Conservation (phyloP, 2,329 filamentous ascomycete genomes). For the Hymenoscyphus fructigenus region DNA sequence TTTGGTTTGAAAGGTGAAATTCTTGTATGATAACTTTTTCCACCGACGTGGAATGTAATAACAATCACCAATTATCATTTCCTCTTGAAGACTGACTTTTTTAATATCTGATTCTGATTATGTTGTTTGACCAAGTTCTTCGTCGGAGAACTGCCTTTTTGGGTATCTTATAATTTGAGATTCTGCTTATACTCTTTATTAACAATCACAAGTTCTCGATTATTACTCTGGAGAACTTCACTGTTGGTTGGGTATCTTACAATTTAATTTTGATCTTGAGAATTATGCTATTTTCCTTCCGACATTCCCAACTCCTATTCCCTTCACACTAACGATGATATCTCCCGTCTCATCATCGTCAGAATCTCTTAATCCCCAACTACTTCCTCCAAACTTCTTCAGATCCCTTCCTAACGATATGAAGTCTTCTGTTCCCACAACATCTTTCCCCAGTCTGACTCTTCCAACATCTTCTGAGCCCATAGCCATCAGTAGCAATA, state of each 20-base stretch:
- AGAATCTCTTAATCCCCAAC: constrained; percentile 83
- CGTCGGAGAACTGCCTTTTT: not conserved
- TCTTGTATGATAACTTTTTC: constrained; percentile 12
- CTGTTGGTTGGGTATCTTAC: not conserved
- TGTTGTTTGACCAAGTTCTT: constrained; percentile 55
- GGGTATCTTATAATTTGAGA: not conserved
- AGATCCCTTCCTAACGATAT: constrained; percentile 82
- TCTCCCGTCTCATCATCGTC: constrained; percentile 62
- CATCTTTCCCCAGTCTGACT: constrained; percentile 75
- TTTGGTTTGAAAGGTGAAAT: constrained; percentile 4
- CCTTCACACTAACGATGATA: constrained; percentile 87
- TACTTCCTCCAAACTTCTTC: constrained; percentile 82
- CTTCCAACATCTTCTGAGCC: constrained; percentile 93
- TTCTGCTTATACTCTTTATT: not conserved
- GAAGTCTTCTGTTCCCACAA: constrained; percentile 77
- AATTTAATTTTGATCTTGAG: constrained; percentile 13
- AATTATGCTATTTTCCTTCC: constrained; percentile 77
- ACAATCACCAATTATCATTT: not conserved
- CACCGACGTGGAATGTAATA: not conserved
- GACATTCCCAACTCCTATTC: constrained; percentile 89
- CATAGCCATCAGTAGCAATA: constrained; percentile 95
- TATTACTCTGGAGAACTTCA: not conserved
- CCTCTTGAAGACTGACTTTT: not conserved
- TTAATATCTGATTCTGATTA: constrained; percentile 36
- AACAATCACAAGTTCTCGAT: not conserved